Percentiles rank a stretch among this genome's conserved stretches.
phyloP scores from a whole-genome alignment of 768 basidiomycete species.

The Imleria badia region DNA sequence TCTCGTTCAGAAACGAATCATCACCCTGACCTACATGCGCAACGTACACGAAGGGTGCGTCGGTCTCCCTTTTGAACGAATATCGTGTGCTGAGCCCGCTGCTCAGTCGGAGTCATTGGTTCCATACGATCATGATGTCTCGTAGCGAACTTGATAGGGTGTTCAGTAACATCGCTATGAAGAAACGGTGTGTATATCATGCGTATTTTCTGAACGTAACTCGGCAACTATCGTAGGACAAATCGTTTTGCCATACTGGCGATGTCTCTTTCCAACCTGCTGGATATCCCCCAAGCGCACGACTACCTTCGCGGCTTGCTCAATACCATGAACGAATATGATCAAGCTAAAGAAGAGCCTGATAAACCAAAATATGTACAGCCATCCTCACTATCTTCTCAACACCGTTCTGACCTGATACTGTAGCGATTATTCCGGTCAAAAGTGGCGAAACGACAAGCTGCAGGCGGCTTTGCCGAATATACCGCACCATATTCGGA shows the following conservation, averaged over 20 bases:
- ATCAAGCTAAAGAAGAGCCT: constrained; percentile 56
- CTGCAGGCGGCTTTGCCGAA: constrained; percentile 52
- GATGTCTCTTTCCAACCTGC: constrained; percentile 78
- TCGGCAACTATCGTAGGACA: constrained; percentile 48
- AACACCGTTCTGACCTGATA: constrained; percentile 9
- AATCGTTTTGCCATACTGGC: constrained; percentile 81
- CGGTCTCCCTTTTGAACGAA: not conserved
- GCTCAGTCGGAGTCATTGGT: constrained; percentile 77
- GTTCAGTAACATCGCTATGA: constrained; percentile 75
- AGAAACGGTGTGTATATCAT: constrained; percentile 59
- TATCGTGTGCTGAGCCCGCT: not conserved
- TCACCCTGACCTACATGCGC: constrained; percentile 82
- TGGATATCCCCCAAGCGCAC: constrained; percentile 77
- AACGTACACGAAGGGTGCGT: constrained; percentile 85
- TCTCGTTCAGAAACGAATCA: constrained; percentile 78
- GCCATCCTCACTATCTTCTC: not conserved
- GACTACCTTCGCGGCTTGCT: constrained; percentile 78
- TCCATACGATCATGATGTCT: constrained; percentile 82
- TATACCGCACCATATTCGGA: constrained; percentile 63
- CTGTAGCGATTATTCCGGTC: constrained; percentile 58
- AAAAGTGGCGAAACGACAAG: constrained; percentile 54
- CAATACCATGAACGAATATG: constrained; percentile 73
- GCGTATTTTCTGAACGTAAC: not conserved
- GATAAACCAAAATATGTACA: constrained; percentile 70
- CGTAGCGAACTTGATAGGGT: constrained; percentile 69